Evolutionary conservation across 805 yeast genomes (phyloP).

Genomic region (Teunomyces kruisii): DNA sequence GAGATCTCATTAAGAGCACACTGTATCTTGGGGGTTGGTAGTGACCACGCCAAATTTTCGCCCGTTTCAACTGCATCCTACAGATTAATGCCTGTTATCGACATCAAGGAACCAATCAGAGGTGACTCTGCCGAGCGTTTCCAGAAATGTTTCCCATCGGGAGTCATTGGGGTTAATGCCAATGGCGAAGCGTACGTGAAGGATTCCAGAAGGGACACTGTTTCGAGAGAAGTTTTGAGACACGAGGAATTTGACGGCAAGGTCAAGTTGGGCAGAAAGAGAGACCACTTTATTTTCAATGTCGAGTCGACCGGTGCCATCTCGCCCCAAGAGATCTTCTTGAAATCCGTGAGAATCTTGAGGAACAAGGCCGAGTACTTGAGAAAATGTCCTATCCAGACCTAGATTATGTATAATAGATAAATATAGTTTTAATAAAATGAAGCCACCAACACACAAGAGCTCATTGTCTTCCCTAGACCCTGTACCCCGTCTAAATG

Average conservation of each 20-base stretch:
- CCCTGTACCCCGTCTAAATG: too few relatives aligned
- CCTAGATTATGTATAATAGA: slow-evolving; percentile 25
- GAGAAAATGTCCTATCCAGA: slow-evolving; percentile 74
- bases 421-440: background rate
- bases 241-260: slow-evolving; percentile 88
- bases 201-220: slow-evolving; percentile 94
- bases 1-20: slow-evolving; percentile 89
- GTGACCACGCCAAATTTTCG: slow-evolving; percentile 96
- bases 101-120: slow-evolving; percentile 67
- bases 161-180: slow-evolving; percentile 77
- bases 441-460: background rate
- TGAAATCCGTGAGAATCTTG: slow-evolving; percentile 82
- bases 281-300: slow-evolving; percentile 92
- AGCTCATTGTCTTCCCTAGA: too few relatives aligned
- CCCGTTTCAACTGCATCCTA: slow-evolving; percentile 97
- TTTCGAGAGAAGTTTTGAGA: slow-evolving; percentile 92
- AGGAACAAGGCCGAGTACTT: slow-evolving; percentile 81
- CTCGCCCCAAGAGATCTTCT: slow-evolving; percentile 94
- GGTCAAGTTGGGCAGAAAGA: slow-evolving; percentile 85
- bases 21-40: slow-evolving; percentile 87
- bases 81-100: slow-evolving; percentile 85
- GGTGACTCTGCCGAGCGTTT: slow-evolving; percentile 79
- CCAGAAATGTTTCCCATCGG: slow-evolving; percentile 88
- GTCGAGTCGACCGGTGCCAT: slow-evolving; percentile 96
- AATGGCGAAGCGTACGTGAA: slow-evolving; percentile 73